Base-by-base conservation (phyloP, 1,284 basidiomycete genomes). In the Irpex rosettiformis region DNA sequence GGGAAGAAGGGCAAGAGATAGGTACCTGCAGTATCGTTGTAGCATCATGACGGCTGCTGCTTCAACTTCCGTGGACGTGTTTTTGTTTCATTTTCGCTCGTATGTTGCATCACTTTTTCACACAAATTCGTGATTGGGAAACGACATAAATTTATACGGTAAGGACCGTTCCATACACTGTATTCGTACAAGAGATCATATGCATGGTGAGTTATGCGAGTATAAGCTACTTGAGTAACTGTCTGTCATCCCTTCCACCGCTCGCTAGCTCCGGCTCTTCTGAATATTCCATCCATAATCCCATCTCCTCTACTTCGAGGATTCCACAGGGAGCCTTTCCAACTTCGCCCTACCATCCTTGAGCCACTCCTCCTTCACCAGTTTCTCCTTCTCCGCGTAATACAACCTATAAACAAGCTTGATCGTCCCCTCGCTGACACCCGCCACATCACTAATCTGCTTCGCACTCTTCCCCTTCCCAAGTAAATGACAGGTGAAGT, bases 401-500 rank as follows among this genome's bases (percentile, higher is more conserved):
- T 92, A 90, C 64, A 89, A 69, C 62, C 83, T 77, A 70, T 93
- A 93, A 60, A 93, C 89, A 73, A 95, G 76, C 76, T 94, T 94
- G 72, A 98, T 96, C 54, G 96, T 98, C 55, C 93, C 91, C 69
- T 98, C 96, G 69, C 94, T 95, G n/a, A 98, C 95, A 7, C 94
- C 94, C 0, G 94, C 95, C n/a, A 98, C 92, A n/a, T 81, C 76
- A 63, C 91, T 91, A 69, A 99, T 96, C 66, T 96, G 93, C 73
- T 88, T 88, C 49, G 91, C 83, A 22, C 86, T 82, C 72, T 91
- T 91, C 29, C 78, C 69, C 64, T 86, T 85, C 58, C 88, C 92
- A 65, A 95, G 81, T 49, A 98, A 73, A 65, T 89, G 81, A 67
- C 89, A 92, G 21, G 94, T 93, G 75, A 98, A 97, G 77, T 91